A percentile compares a stretch with the other conserved stretches of the same genome.
These are phyloP conservation scores for Fusarium succisae DNA, from an alignment of 2,329 filamentous ascomycete species.

Conservation along the genomic window DNA sequence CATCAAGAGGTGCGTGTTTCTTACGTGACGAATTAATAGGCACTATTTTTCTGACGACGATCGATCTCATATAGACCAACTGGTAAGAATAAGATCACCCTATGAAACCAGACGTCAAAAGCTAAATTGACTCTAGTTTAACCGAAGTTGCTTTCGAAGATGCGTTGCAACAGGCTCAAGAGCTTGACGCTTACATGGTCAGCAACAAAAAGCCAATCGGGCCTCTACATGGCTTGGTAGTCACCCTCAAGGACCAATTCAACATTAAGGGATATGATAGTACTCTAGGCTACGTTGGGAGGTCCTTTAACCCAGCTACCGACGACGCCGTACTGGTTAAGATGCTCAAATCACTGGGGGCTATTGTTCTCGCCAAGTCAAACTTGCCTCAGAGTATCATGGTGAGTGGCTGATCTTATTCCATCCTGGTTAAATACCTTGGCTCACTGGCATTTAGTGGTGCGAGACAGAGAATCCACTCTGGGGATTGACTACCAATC, in stretches of 20 bases:
- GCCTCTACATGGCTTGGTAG: background rate
- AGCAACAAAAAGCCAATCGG: background rate
- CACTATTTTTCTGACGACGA: background rate
- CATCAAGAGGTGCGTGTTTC: background rate
- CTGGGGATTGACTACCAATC: background rate
- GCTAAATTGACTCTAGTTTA: background rate
- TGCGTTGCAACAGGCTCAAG: background rate
- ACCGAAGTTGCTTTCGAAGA: background rate
- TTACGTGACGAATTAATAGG: background rate
- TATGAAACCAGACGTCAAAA: background rate
- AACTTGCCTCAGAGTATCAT: constrained; percentile 2
- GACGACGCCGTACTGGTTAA: background rate
- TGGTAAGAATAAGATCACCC: background rate
- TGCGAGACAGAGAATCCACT: background rate
- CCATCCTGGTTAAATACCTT: background rate
- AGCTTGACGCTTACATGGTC: background rate
- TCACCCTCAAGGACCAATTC: constrained; percentile 2
- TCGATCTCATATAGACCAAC: background rate
- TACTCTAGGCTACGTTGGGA: background rate
- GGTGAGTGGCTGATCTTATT: background rate
- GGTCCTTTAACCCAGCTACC: background rate
- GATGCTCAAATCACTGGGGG: background rate
- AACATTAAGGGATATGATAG: background rate
- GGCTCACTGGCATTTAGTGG: background rate
- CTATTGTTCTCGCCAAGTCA: background rate